Evolutionary conservation across 1,284 basidiomycete genomes (phyloP), one percentile per base, ranked within the genome.

Genomic region (Boletus sp.): DNA sequence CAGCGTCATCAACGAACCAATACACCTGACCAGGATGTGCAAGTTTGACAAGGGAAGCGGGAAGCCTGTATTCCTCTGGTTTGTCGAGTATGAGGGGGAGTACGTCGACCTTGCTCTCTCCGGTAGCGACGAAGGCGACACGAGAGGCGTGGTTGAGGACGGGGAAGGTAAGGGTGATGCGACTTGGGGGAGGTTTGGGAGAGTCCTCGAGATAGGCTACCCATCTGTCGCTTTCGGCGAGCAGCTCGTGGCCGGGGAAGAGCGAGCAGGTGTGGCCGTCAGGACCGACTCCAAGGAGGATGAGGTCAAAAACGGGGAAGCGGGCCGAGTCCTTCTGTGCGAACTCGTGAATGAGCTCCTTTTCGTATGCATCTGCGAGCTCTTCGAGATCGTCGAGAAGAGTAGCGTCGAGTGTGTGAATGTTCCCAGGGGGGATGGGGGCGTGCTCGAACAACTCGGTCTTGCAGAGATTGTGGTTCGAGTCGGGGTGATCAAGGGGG

Each of bases 181-280:
- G 84, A 66, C 83, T 86, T 18, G 87, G 80, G n/a, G 96, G 96
- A 0, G 93, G 94, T 75, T 99, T 98, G 42, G 96, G 96, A 54
- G 89, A 91, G 76, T 98, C 94, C 52, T 92, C 86, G 68, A 99
- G 82, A 73, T 88, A 92, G 0, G 96, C 96, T 16, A 99, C 92
- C 96, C 96, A 99, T 56, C 93, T 83, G 71, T 93, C 92, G 58
- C 83, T 84, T 76, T 98, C 96, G 27, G 78, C 69, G 39, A 99
- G 83, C 44, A 98, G 83, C 56, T 84, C 83, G 73, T 98, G 96
- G 6, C 84, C 90, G 18, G 96, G 95, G 84, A 99, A 99, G 62
- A 99, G 87, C 15, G 92, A 95, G 65, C 91, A 94, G 27, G 96
- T 98, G 80, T 99, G 97, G 24, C 96, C 96, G 72, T 98, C 96